phyloP scores from a whole-genome alignment of 257 asterid species.

The Nicotiana sylvestris region DNA sequence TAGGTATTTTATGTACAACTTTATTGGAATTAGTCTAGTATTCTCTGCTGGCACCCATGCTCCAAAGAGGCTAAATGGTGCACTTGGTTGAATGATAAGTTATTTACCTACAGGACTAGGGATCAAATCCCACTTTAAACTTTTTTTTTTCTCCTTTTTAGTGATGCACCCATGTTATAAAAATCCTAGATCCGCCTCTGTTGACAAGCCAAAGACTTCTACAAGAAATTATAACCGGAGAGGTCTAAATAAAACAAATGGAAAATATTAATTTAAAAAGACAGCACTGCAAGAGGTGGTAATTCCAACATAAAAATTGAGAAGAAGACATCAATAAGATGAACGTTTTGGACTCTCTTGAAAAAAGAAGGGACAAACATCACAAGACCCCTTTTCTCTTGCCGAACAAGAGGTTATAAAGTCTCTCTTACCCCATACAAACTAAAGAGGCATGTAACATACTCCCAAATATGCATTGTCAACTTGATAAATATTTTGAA shows the following conservation, averaged over 20 bases:
- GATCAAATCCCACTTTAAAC: too few species aligned
- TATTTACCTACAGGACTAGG: too few species aligned
- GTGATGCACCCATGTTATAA: too few species aligned
- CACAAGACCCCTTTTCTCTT: not conserved
- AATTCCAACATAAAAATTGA: not conserved
- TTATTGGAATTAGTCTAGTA: too few species aligned
- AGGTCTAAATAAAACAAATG: not conserved
- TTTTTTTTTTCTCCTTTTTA: too few species aligned
- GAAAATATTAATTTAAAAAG: not conserved
- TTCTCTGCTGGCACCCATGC: too few species aligned
- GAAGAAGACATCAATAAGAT: not conserved
- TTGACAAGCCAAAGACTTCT: conserved; percentile 4
- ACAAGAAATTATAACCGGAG: not conserved
- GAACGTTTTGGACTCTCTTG: not conserved
- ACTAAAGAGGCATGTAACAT: not conserved
- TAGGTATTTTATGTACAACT: too few species aligned
- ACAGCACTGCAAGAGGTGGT: not conserved
- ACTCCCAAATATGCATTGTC: too few species aligned
- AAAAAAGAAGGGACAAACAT: not conserved
- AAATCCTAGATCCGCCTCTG: too few species aligned
- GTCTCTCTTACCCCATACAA: not conserved
- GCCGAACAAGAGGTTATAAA: not conserved
- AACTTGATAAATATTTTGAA: too few species aligned
- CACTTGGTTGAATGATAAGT: too few species aligned
- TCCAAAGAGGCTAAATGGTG: too few species aligned